Evolutionary conservation across 2,329 filamentous ascomycete species (phyloP).

Genomic region (Colletotrichum gloeosporioides): DNA sequence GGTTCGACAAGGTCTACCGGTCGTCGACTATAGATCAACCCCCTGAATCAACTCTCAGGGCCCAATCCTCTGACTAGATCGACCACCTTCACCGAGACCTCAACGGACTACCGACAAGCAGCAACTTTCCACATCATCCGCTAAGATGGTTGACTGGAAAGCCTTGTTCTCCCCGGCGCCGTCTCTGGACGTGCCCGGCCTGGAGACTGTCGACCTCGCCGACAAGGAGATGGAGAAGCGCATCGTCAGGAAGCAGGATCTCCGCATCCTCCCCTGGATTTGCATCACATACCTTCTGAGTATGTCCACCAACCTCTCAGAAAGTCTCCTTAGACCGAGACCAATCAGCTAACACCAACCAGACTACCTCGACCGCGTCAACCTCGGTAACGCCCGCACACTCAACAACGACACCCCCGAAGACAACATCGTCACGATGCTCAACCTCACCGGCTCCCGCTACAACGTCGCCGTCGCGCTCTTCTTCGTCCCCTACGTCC

Average conservation of each 20-base stretch:
- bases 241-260: slow-evolving; percentile 36
- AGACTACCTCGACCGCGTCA: slow-evolving; percentile 36
- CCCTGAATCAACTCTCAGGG: background rate
- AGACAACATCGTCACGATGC: slow-evolving; percentile 34
- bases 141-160: slow-evolving; percentile 23
- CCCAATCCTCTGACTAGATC: background rate
- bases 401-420: slow-evolving; percentile 38
- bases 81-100: background rate
- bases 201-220: slow-evolving; percentile 37
- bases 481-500: slow-evolving; percentile 33
- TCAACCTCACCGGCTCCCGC: slow-evolving; percentile 34
- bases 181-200: slow-evolving; percentile 36
- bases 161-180: slow-evolving; percentile 23
- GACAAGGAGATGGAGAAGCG: slow-evolving; percentile 38
- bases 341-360: background rate
- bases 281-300: slow-evolving; percentile 34
- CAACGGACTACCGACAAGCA: background rate
- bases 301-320: background rate
- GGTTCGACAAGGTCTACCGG: background rate
- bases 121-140: background rate
- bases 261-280: slow-evolving; percentile 37
- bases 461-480: slow-evolving; percentile 36
- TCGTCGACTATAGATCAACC: background rate
- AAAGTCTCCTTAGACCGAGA: background rate
- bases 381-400: slow-evolving; percentile 37